A percentile compares a stretch with the other conserved stretches of the same genome.
phyloP scores from a whole-genome alignment of 2,329 filamentous ascomycete species.

The Exophiala aquamarina region DNA sequence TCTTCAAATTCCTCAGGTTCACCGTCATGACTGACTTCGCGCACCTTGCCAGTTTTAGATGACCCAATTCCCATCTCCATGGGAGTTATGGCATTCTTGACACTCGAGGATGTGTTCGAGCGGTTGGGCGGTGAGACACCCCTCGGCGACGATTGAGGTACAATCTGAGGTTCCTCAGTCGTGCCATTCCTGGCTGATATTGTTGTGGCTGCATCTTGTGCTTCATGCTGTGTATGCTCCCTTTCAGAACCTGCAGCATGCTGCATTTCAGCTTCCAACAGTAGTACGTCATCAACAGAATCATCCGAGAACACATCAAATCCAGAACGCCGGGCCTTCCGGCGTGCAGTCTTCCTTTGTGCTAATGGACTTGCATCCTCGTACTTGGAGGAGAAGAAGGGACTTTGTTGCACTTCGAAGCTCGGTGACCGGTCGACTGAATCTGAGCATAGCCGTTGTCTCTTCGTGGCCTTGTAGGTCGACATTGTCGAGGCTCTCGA shows the following conservation, averaged over 20 bases:
- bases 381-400: slow-evolving; percentile 44
- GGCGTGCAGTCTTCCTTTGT: slow-evolving; percentile 36
- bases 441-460: slow-evolving; percentile 54
- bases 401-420: slow-evolving; percentile 42
- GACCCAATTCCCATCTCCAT: too few relatives aligned
- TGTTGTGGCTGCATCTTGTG: not conserved
- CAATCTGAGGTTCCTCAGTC: slow-evolving; percentile 5
- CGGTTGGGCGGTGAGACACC: slow-evolving; percentile 1
- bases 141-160: slow-evolving; percentile 26
- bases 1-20: slow-evolving; percentile 33
- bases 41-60: not conserved
- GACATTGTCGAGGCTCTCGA: slow-evolving; percentile 39
- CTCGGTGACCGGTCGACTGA: slow-evolving; percentile 36
- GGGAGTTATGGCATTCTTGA: too few relatives aligned
- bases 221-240: not conserved
- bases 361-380: slow-evolving; percentile 41
- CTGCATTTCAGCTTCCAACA: slow-evolving; percentile 41
- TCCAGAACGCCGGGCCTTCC: slow-evolving; percentile 43
- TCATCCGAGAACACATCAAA: slow-evolving; percentile 56
- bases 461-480: slow-evolving; percentile 49
- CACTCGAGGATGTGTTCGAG: too few relatives aligned
- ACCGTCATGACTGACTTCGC: slow-evolving; percentile 15
- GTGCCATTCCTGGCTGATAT: too few relatives aligned
- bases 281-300: slow-evolving; percentile 51
- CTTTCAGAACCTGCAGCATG: slow-evolving; percentile 22